A percentile compares a stretch with the other conserved stretches of the same genome.
phyloP scores from a whole-genome alignment of 2,329 filamentous ascomycete genomes.

The Paradendryphiella salina region DNA sequence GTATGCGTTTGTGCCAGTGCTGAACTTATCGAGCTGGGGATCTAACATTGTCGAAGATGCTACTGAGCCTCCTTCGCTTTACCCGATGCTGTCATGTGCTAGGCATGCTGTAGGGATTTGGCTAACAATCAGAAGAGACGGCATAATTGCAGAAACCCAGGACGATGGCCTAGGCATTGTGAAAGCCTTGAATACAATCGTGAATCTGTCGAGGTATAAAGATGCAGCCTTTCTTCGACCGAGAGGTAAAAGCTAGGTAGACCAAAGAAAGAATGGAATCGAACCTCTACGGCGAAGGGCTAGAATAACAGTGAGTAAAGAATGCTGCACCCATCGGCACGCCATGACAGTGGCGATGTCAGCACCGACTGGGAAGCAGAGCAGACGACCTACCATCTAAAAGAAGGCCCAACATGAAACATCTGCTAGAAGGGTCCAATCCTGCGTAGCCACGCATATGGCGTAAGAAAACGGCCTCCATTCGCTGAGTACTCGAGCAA shows the following conservation, averaged over 20 bases:
- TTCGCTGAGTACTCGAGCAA: conserved; percentile 8
- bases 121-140: background rate
- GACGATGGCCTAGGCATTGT: background rate
- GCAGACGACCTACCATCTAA: conserved; percentile 1
- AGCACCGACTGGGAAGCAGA: conserved; percentile 7
- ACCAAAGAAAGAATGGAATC: background rate
- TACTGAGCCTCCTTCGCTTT: background rate
- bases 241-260: background rate
- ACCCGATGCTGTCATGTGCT: conserved; percentile 8
- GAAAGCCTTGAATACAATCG: background rate
- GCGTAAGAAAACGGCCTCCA: conserved; percentile 8
- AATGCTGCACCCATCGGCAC: background rate
- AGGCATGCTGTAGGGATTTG: conserved; percentile 10
- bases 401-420: conserved; percentile 9
- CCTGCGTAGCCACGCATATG: conserved; percentile 6
- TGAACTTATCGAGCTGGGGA: conserved; percentile 18
- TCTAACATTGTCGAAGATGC: conserved; percentile 7
- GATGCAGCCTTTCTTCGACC: background rate
- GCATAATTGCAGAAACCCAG: background rate
- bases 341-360: conserved; percentile 6
- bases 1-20: conserved; percentile 34
- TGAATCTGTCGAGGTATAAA: background rate
- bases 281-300: conserved; percentile 6
- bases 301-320: background rate
- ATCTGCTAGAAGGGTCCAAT: conserved; percentile 3